phyloP scores from a whole-genome alignment of 805 yeast genomes.

The Candida boidinii region DNA sequence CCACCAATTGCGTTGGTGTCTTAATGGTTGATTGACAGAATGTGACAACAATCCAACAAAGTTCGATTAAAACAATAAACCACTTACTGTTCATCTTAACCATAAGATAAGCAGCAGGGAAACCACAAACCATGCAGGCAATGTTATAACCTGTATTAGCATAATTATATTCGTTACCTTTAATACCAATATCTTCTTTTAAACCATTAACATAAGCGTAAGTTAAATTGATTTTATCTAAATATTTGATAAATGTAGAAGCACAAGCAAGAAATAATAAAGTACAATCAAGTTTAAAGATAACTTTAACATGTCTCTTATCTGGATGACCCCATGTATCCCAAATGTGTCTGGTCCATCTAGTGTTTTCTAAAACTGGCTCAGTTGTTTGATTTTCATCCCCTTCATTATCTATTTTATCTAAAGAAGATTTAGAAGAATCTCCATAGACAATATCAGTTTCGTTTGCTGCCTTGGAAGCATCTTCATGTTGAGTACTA shows the following conservation, averaged over 20 bases:
- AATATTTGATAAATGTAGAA: slow-evolving; percentile 42
- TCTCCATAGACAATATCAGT: too few species aligned
- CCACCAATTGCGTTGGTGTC: slow-evolving; percentile 44
- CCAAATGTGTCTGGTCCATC: slow-evolving; percentile 3
- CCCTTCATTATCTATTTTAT: too few species aligned
- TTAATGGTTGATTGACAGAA: slow-evolving; percentile 42
- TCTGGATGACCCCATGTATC: slow-evolving; percentile 6
- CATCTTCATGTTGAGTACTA: too few species aligned
- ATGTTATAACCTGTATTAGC: slow-evolving; percentile 19
- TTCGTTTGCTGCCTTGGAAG: too few species aligned
- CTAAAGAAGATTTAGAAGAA: too few species aligned
- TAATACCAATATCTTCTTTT: slow-evolving; percentile 34
- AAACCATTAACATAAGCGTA: slow-evolving; percentile 64
- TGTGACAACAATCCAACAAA: slow-evolving; percentile 60
- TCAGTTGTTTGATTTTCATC: too few species aligned
- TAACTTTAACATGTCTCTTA: slow-evolving; percentile 1
- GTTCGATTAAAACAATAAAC: slow-evolving; percentile 45
- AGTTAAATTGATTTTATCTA: slow-evolving; percentile 47
- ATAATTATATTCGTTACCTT: slow-evolving; percentile 11
- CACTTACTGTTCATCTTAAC: slow-evolving; percentile 46
- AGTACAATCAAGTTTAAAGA: slow-evolving; percentile 1
- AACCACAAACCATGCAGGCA: slow-evolving; percentile 53
- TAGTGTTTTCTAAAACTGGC: slow-evolving; percentile 1
- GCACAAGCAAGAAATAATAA: slow-evolving; percentile 19
- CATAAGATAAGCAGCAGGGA: slow-evolving; percentile 51